Percentiles rank a stretch among this genome's conserved stretches.
Evolutionary conservation across 768 basidiomycete genomes (phyloP).

Genomic region (Mycena olivaceomarginata): DNA sequence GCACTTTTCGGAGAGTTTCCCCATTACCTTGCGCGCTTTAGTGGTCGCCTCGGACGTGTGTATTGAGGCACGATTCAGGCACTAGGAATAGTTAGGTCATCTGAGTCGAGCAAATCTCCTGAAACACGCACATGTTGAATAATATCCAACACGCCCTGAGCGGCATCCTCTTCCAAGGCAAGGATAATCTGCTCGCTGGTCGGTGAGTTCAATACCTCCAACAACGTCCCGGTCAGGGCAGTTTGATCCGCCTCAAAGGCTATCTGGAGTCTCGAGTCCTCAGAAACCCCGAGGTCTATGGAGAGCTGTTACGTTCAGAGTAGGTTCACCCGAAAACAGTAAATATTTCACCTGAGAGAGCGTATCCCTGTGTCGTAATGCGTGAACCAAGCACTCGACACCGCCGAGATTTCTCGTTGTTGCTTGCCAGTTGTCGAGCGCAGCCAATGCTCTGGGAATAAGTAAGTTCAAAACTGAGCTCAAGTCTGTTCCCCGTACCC

Average conservation of each 20-base stretch:
- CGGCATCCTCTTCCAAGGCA: conserved; percentile 22
- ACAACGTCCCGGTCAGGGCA: neutral
- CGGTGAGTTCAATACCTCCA: conserved; percentile 19
- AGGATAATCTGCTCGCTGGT: conserved; percentile 17
- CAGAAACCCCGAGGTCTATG: conserved; percentile 8
- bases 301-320: conserved; percentile 6
- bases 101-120: neutral
- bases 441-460: neutral
- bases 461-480: neutral
- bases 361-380: conserved; percentile 4
- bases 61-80: neutral
- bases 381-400: conserved; percentile 11
- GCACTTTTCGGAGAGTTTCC: conserved; percentile 18
- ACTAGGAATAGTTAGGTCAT: neutral
- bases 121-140: conserved; percentile 32
- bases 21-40: conserved; percentile 5
- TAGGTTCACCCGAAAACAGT: neutral
- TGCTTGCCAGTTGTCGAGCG: conserved; percentile 1
- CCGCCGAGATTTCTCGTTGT: conserved; percentile 4
- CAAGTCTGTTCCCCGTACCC: neutral
- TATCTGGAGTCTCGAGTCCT: conserved; percentile 17
- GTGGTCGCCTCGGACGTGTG: neutral
- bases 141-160: conserved; percentile 33
- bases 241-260: conserved; percentile 24
- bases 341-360: neutral